Percentiles rank a stretch among this genome's conserved stretches.
Evolutionary conservation across 1,284 basidiomycete genomes (phyloP).

Genomic region (Cryptococcus maquisensis): DNA sequence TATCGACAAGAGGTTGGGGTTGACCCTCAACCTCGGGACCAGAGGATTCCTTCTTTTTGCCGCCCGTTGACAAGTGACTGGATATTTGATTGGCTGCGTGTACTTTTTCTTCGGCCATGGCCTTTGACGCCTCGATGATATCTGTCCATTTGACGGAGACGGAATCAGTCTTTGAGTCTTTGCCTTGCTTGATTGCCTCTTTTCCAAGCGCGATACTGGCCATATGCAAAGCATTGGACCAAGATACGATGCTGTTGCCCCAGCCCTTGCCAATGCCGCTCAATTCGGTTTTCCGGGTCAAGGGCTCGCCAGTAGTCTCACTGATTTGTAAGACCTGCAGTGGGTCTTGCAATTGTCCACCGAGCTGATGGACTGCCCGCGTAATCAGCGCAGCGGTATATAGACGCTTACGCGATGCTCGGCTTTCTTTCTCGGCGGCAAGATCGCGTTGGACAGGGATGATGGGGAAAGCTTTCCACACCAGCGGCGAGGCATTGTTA

Average conservation of each 20-base stretch:
- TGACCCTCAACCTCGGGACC: not conserved
- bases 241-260: slow-evolving; percentile 47
- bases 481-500: slow-evolving; percentile 9
- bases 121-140: slow-evolving; percentile 20
- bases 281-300: slow-evolving; percentile 16
- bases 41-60: slow-evolving; percentile 8
- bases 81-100: slow-evolving; percentile 15
- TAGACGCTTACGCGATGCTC: slow-evolving; percentile 58
- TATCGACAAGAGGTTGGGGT: slow-evolving; percentile 50
- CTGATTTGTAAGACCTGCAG: slow-evolving; percentile 21
- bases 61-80: slow-evolving; percentile 12
- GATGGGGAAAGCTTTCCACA: slow-evolving; percentile 58
- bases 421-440: slow-evolving; percentile 56
- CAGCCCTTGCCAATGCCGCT: slow-evolving; percentile 67
- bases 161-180: not conserved
- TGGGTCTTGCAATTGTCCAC: slow-evolving; percentile 58
- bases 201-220: slow-evolving; percentile 21
- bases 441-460: slow-evolving; percentile 62
- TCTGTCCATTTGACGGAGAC: slow-evolving; percentile 27
- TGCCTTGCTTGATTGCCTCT: slow-evolving; percentile 3
- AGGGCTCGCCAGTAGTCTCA: slow-evolving; percentile 21
- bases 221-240: slow-evolving; percentile 28
- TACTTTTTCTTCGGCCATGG: slow-evolving; percentile 12
- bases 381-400: slow-evolving; percentile 39
- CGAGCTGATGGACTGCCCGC: slow-evolving; percentile 69